phyloP scores from a whole-genome alignment of 2,329 filamentous ascomycete genomes.

The Epichloe gansuensis region DNA sequence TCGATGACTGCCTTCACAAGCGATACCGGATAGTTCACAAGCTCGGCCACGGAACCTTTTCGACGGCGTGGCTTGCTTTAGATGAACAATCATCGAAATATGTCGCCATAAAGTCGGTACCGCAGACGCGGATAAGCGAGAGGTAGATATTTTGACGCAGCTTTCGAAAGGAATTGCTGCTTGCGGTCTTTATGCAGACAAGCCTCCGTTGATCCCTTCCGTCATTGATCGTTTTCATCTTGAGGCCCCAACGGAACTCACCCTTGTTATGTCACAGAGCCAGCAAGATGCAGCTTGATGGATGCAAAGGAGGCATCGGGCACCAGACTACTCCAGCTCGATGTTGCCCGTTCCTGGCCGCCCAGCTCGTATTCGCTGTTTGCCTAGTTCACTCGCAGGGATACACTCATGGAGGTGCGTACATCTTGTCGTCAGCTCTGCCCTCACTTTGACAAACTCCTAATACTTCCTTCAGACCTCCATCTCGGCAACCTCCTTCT shows the following conservation, averaged over 20 bases:
- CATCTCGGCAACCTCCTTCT: constrained; percentile 24
- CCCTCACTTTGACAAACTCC: too few relatives aligned
- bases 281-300: constrained; percentile 15
- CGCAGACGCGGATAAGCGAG: constrained; percentile 16
- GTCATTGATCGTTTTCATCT: not conserved
- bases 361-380: too few relatives aligned
- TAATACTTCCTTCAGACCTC: constrained; percentile 12
- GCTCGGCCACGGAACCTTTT: not conserved
- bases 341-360: constrained; percentile 7
- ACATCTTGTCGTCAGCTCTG: too few relatives aligned
- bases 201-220: constrained; percentile 10
- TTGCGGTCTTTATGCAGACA: constrained; percentile 12
- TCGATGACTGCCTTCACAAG: too few relatives aligned
- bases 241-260: constrained; percentile 14
- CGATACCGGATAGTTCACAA: not conserved
- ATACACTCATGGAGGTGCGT: too few relatives aligned
- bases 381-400: too few relatives aligned
- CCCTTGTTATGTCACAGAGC: constrained; percentile 14
- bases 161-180: constrained; percentile 1
- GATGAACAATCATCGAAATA: constrained; percentile 9
- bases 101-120: constrained; percentile 11
- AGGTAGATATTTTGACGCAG: constrained; percentile 9
- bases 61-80: not conserved
- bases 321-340: constrained; percentile 12
- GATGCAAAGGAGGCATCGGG: constrained; percentile 6